Evolutionary conservation across 768 basidiomycete species (phyloP).

Genomic region (Auricularia cornea): DNA sequence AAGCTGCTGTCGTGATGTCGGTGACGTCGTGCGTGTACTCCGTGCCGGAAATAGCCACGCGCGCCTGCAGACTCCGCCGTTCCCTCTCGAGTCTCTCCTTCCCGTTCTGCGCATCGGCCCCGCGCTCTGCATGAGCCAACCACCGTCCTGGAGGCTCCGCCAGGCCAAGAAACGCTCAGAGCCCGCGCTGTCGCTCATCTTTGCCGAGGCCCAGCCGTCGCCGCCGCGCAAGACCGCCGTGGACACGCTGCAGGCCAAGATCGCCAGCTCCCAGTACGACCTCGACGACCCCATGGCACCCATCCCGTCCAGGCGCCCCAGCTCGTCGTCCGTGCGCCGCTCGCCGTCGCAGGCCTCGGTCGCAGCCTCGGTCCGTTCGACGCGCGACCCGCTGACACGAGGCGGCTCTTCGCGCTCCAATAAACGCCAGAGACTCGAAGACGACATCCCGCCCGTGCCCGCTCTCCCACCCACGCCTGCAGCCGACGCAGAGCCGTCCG

Average conservation of each 20-base stretch:
- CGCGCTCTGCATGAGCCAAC: neutral
- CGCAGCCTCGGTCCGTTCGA: neutral
- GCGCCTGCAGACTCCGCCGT: too few species aligned
- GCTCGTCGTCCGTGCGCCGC: neutral
- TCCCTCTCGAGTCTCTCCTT: neutral
- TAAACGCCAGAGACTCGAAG: neutral
- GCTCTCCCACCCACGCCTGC: neutral
- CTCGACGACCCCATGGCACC: neutral
- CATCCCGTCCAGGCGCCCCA: neutral
- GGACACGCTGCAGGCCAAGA: neutral
- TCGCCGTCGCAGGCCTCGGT: neutral
- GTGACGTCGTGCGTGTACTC: neutral
- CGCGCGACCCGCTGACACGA: neutral
- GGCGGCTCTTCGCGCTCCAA: neutral
- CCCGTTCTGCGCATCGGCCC: neutral
- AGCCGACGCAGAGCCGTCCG: neutral
- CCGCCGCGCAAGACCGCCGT: neutral
- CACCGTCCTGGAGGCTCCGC: neutral
- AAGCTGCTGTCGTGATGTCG: neutral
- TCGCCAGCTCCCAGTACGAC: neutral
- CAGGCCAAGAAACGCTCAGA: neutral
- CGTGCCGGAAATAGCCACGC: too few species aligned
- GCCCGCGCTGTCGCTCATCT: neutral
- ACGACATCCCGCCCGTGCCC: neutral
- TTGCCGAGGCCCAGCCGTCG: neutral